phyloP scores from a whole-genome alignment of 2,329 filamentous ascomycete genomes.

The Cryphonectria radicalis region DNA sequence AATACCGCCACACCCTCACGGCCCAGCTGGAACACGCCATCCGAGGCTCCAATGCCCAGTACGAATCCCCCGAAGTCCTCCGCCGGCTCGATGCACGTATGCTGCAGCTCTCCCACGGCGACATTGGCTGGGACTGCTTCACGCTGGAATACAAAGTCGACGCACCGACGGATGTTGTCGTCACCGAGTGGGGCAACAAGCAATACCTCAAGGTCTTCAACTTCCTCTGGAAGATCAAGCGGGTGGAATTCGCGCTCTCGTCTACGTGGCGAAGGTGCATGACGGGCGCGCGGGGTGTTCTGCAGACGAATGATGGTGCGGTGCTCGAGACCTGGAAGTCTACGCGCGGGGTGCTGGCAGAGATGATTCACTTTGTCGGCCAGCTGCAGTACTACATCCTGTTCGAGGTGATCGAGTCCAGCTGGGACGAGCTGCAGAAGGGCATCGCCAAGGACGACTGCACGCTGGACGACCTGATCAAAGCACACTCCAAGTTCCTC shows the following conservation, averaged over 20 bases:
- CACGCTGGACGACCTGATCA: slow-evolving; percentile 93
- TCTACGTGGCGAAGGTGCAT: slow-evolving; percentile 95
- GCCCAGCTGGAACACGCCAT: slow-evolving; percentile 98
- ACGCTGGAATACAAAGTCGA: slow-evolving; percentile 99
- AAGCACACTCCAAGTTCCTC: slow-evolving; percentile 88
- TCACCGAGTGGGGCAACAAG: slow-evolving; percentile 92
- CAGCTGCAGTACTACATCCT: slow-evolving; percentile 98
- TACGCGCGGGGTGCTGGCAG: slow-evolving; percentile 84
- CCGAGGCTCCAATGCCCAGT: slow-evolving; percentile 94
- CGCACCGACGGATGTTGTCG: slow-evolving; percentile 93
- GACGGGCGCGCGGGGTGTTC: slow-evolving; percentile 90
- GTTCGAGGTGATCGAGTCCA: slow-evolving; percentile 96
- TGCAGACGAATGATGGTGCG: slow-evolving; percentile 71
- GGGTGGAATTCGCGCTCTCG: slow-evolving; percentile 90
- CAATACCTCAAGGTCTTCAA: slow-evolving; percentile 99
- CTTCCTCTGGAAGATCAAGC: slow-evolving; percentile 97
- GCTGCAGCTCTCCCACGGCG: slow-evolving; percentile 93
- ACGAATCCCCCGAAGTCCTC: slow-evolving; percentile 89
- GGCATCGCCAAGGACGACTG: slow-evolving; percentile 83
- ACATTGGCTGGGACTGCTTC: slow-evolving; percentile 99
- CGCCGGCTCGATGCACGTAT: slow-evolving; percentile 94
- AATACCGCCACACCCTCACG: slow-evolving; percentile 94
- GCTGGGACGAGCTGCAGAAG: slow-evolving; percentile 87
- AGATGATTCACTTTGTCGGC: slow-evolving; percentile 98
- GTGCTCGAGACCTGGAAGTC: slow-evolving; percentile 85